Conservation (phyloP, 2,329 filamentous ascomycete species). For the Lachnellula willkommii region DNA sequence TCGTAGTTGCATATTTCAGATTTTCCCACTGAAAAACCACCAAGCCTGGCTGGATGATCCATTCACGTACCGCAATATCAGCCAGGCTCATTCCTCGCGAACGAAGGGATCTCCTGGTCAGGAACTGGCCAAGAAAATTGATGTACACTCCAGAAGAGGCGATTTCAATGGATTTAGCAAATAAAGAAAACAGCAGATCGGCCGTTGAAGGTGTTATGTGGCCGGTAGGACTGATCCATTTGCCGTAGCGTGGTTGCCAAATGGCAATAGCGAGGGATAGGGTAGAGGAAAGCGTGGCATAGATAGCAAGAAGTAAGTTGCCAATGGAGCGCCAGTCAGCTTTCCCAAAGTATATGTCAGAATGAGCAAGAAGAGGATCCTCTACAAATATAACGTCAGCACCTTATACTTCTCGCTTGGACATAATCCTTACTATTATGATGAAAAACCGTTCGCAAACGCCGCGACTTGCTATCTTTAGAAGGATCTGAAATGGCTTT, state of each 20-base stretch:
- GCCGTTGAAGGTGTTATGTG: conserved; percentile 5
- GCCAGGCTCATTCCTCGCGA: conserved; percentile 2
- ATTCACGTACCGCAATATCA: conserved; percentile 7
- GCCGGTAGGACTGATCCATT: conserved; percentile 6
- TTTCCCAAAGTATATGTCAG: conserved; percentile 10
- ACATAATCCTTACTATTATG: conserved; percentile 2
- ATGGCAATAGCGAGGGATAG: conserved; percentile 7
- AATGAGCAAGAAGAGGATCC: conserved; percentile 4
- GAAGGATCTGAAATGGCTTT: not conserved
- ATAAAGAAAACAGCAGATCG: conserved; percentile 3
- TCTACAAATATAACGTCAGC: not conserved
- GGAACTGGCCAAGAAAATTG: conserved; percentile 7
- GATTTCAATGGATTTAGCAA: conserved; percentile 8
- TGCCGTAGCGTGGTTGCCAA: conserved; percentile 9
- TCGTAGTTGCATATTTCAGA: conserved; percentile 7
- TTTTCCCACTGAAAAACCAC: conserved; percentile 5
- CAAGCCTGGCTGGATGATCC: conserved; percentile 4
- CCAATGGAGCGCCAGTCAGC: conserved; percentile 8
- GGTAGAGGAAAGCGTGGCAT: conserved; percentile 5
- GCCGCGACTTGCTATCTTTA: not conserved
- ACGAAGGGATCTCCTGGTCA: conserved; percentile 6
- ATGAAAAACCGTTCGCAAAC: not conserved
- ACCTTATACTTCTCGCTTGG: not conserved
- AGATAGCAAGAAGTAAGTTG: conserved; percentile 10
- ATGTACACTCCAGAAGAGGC: conserved; percentile 6